These are phyloP conservation scores for Ustilago loliicola DNA, from an alignment of 1,284 basidiomycete species.

Conservation along the genomic window DNA sequence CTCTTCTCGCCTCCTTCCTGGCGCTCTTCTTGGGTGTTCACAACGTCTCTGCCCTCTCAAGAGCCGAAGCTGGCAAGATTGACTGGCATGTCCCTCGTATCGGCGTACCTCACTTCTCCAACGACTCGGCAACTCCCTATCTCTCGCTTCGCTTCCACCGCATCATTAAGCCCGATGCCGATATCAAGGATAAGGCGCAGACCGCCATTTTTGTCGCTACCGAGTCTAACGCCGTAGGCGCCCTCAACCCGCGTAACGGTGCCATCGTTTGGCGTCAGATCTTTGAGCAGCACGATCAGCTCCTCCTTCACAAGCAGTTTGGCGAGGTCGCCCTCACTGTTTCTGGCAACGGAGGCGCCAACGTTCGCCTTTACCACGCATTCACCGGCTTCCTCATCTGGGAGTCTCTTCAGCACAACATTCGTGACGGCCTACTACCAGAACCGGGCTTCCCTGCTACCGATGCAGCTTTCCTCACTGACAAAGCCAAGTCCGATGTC, in stretches of 20 bases:
- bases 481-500: slow-evolving; percentile 13
- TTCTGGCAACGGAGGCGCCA: slow-evolving; percentile 81
- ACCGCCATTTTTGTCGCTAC: slow-evolving; percentile 80
- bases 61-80: slow-evolving; percentile 50
- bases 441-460: slow-evolving; percentile 41
- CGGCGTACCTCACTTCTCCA: slow-evolving; percentile 50
- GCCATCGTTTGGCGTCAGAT: slow-evolving; percentile 85
- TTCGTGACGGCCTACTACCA: slow-evolving; percentile 42
- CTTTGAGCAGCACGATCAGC: slow-evolving; percentile 79
- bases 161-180: slow-evolving; percentile 59
- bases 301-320: slow-evolving; percentile 78
- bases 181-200: slow-evolving; percentile 68
- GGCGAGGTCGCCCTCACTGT: slow-evolving; percentile 75
- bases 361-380: slow-evolving; percentile 79
- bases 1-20: slow-evolving; percentile 30
- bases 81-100: slow-evolving; percentile 58
- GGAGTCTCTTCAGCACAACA: slow-evolving; percentile 73
- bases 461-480: slow-evolving; percentile 56
- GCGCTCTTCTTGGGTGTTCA: slow-evolving; percentile 19
- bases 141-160: slow-evolving; percentile 70
- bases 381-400: slow-evolving; percentile 79
- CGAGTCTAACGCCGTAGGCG: slow-evolving; percentile 82
- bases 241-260: slow-evolving; percentile 80
- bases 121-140: slow-evolving; percentile 40
- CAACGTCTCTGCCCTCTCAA: slow-evolving; percentile 33